Evolutionary conservation across 2,329 filamentous ascomycete genomes (phyloP).

Genomic region (Cercospora sp.): DNA sequence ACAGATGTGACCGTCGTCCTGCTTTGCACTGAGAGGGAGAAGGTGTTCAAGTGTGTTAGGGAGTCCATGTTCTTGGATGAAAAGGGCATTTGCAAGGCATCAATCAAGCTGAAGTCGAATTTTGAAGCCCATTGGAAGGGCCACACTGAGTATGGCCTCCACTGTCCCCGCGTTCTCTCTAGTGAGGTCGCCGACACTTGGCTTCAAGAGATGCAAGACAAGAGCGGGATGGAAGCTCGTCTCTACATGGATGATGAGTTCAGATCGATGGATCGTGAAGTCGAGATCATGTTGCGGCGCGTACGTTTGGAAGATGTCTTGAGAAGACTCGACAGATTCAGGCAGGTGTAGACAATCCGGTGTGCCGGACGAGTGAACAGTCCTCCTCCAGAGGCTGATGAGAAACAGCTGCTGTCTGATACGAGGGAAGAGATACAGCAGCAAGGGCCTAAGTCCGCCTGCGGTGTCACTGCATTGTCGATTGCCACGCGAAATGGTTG

Average conservation of each 20-base stretch:
- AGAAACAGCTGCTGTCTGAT: not conserved
- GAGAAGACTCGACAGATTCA: accelerated
- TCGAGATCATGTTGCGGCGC: not conserved
- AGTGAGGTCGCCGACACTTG: not conserved
- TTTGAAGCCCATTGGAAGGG: not conserved
- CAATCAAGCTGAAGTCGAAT: not conserved
- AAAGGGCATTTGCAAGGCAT: no score
- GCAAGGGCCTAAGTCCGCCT: no score
- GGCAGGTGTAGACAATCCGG: no score
- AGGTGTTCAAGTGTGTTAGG: no score
- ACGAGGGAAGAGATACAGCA: not conserved
- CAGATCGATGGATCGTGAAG: not conserved
- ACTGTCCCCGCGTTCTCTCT: not conserved
- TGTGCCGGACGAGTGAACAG: not conserved
- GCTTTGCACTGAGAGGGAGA: no score
- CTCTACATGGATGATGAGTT: not conserved
- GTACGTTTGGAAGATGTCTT: not conserved
- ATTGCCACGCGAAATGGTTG: not conserved
- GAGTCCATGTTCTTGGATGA: no score
- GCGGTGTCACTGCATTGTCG: not conserved
- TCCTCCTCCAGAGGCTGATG: no score
- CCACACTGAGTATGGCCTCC: not conserved
- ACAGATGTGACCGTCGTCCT: no score
- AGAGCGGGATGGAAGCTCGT: not conserved
- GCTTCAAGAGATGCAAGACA: not conserved